A percentile compares a stretch with the other conserved stretches of the same genome.
Evolutionary conservation across 139 green algal species (phyloP).

Genomic region (Micractinium sp.): DNA sequence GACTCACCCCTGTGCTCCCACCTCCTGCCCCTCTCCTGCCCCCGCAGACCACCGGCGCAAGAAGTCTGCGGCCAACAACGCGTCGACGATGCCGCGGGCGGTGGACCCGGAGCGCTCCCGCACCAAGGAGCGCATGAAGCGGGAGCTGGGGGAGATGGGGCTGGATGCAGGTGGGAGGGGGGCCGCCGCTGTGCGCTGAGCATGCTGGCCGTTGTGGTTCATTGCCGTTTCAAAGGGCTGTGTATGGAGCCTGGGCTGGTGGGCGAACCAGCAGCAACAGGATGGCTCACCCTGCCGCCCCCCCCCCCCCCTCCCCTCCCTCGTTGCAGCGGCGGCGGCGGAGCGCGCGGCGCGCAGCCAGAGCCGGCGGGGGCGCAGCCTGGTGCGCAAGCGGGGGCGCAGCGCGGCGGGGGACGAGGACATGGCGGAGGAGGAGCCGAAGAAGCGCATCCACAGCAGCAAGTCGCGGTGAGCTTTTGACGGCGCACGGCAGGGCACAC

Average conservation of each 20-base stretch:
- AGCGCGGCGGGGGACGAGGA: constrained; percentile 55
- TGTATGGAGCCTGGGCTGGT: background rate
- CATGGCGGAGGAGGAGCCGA: constrained; percentile 57
- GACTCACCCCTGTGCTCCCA: background rate
- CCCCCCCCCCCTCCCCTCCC: too few species aligned
- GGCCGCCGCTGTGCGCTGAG: too few species aligned
- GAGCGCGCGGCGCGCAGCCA: constrained; percentile 64
- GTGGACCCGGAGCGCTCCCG: constrained; percentile 63
- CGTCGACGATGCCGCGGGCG: constrained; percentile 76
- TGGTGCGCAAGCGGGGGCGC: constrained; percentile 73
- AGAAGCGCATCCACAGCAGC: constrained; percentile 87
- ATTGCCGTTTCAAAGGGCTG: background rate
- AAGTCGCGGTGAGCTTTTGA: constrained; percentile 66
- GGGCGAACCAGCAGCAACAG: background rate
- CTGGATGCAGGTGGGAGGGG: constrained; percentile 74
- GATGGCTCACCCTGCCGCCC: background rate
- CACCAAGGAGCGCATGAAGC: constrained; percentile 55
- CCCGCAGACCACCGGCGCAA: constrained; percentile 73
- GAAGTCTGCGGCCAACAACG: constrained; percentile 74
- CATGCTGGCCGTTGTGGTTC: too few species aligned
- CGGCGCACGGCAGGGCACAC: background rate
- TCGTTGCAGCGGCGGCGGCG: constrained; percentile 61
- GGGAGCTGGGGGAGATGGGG: constrained; percentile 79
- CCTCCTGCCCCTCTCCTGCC: background rate
- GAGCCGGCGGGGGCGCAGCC: constrained; percentile 52